phyloP scores from a whole-genome alignment of 139 green algal species.

The Pleodorina starrii region DNA sequence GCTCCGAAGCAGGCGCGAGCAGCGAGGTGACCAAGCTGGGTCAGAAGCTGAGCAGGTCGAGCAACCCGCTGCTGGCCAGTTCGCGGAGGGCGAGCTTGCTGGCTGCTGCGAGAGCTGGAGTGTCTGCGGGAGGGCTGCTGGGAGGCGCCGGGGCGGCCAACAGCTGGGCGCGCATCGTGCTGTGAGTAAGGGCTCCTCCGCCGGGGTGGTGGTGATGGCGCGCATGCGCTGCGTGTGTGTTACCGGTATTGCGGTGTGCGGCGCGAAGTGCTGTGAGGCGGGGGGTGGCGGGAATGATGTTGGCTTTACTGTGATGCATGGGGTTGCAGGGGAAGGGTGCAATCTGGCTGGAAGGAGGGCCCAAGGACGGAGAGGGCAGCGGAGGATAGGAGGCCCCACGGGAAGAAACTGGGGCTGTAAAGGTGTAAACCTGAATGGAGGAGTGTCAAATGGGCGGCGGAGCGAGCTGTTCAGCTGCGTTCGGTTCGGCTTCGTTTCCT shows the following conservation, averaged over 20 bases:
- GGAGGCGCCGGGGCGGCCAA: not conserved
- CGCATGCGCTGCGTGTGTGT: not conserved
- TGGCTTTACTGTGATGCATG: not conserved
- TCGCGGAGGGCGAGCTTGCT: not conserved
- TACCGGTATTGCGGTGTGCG: not conserved
- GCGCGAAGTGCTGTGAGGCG: no score
- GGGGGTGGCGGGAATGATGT: no score
- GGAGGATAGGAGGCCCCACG: no score
- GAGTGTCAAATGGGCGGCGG: not conserved
- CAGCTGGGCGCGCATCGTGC: not conserved
- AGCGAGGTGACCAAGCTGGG: no score
- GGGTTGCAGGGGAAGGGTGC: not conserved
- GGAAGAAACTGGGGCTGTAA: no score
- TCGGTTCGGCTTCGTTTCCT: not conserved
- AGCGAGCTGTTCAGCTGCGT: not conserved
- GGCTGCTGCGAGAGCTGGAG: not conserved
- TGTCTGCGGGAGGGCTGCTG: no score
- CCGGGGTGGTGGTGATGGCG: not conserved
- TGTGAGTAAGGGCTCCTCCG: not conserved
- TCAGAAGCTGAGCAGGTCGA: no score
- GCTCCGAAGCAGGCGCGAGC: not conserved
- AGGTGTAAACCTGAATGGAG: no score
- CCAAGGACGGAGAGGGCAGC: no score
- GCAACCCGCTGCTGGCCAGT: not conserved
- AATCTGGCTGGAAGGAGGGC: not conserved